phyloP scores from a whole-genome alignment of 2,329 filamentous ascomycete species.

The Trichophyton mentagrophytes region DNA sequence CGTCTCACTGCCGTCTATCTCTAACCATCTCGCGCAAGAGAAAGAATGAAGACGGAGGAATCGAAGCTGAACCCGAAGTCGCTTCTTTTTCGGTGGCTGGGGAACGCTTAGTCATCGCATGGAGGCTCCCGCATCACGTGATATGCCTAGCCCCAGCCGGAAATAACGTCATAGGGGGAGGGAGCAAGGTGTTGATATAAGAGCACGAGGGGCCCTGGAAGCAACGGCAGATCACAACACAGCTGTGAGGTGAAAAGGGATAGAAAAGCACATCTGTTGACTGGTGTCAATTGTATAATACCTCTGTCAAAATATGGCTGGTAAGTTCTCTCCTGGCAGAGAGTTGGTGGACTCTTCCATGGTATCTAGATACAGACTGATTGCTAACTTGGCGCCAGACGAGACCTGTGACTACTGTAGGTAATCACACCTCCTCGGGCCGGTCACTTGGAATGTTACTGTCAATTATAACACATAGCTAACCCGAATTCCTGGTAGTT shows the following conservation, averaged over 20 bases:
- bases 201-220: not conserved
- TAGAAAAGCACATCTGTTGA: not conserved
- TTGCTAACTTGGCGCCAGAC: not conserved
- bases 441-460: not conserved
- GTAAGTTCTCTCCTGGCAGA: not conserved
- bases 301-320: not conserved
- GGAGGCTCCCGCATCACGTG: not conserved
- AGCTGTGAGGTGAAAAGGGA: not conserved
- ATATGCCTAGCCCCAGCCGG: not conserved
- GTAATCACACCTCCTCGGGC: constrained; percentile 13
- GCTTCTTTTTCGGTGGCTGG: not conserved
- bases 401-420: constrained; percentile 49
- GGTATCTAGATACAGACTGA: too few relatives aligned
- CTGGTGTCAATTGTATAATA: too few relatives aligned
- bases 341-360: not conserved
- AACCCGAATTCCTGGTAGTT: constrained; percentile 39
- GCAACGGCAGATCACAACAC: not conserved
- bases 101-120: not conserved
- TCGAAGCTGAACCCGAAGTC: not conserved
- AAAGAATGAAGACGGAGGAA: not conserved
- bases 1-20: not conserved
- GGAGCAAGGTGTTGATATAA: not conserved
- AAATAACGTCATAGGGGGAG: not conserved
- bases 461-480: not conserved
- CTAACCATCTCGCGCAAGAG: not conserved